Conservation (phyloP, 768 basidiomycete species). For the Tricholoma hemisulphureum region DNA sequence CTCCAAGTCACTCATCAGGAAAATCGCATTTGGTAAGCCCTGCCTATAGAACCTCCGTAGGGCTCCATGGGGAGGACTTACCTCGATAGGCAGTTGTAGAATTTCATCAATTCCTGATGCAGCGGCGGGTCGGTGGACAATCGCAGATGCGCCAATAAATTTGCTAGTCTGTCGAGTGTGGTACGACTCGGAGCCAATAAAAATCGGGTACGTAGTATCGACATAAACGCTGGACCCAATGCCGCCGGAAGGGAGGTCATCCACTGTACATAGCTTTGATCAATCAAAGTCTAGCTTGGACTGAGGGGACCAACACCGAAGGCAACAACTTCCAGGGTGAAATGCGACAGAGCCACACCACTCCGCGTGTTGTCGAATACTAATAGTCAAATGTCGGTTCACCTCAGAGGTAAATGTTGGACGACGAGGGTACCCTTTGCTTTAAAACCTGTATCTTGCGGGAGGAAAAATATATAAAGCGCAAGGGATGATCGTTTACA, state of each 20-base stretch:
- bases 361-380: conserved; percentile 71
- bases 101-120: too few species aligned
- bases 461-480: conserved; percentile 77
- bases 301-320: too few species aligned
- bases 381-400: conserved; percentile 22
- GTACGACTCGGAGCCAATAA: not conserved
- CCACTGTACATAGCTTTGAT: conserved; percentile 9
- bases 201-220: not conserved
- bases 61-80: too few species aligned
- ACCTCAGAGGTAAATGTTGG: not conserved
- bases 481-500: conserved; percentile 66
- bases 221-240: conserved; percentile 30
- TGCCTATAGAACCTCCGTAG: too few species aligned
- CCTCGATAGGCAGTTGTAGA: too few species aligned
- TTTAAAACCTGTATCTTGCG: conserved; percentile 57
- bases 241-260: conserved; percentile 27
- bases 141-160: conserved; percentile 73
- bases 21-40: too few species aligned
- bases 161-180: conserved; percentile 69
- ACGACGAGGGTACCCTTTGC: conserved; percentile 46
- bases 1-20: too few species aligned
- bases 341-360: conserved; percentile 69
- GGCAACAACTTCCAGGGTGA: conserved; percentile 51
- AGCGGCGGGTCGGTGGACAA: conserved; percentile 56
- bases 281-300: too few species aligned